Base-by-base conservation (phyloP, 208 protist species). In the Vickermania ingenoplastis region DNA sequence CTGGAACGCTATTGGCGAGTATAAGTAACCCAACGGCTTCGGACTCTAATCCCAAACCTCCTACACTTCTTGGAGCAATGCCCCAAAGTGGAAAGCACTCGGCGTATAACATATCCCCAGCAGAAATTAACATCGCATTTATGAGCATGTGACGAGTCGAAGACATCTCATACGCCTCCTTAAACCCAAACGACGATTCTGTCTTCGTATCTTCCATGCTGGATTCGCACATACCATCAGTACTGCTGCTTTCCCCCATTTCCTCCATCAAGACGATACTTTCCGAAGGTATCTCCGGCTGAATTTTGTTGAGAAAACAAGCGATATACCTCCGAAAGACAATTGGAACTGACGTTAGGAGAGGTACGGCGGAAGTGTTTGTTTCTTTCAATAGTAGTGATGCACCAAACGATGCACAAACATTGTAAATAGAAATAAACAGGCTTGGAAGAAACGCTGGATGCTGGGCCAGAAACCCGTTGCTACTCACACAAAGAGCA, bases 401-500 rank as follows among this genome's bases (percentile, higher is more conserved):
- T 50, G 72, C 73, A 25, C 77, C 59, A 22, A 77, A 30, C 1
- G 83, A 64, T 1, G 77, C 67, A 49, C 81, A 63, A 4, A 78
- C 28, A 49, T 68, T 84, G 63, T 94, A 94, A 14, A 66, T 0
- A 2, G 68, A 63, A 14, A 81, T 83, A 3, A 88, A 61, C 7
- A 67, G 25, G 41, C 77, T 78, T 0, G 86, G 82, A n/a, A 92
- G 69, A 53, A 90, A 82, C 25, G 86, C 86, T 29, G 86, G 86
- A 61, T 84, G 59, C 24, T 53, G 36, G 7, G 48, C 64, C 0
- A 82, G 27, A 57, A 90, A 83, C 53, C 69, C 52, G 1, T 59
- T 56, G 28, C 56, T 3, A 17, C 24, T 71, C 3, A 83, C 55
- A 58, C 53, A 28, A 23, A 70, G 30, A 26, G 62, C 84, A 24